Conservation (phyloP, 2,329 filamentous ascomycete genomes). For the Colletotrichum tofieldiae region DNA sequence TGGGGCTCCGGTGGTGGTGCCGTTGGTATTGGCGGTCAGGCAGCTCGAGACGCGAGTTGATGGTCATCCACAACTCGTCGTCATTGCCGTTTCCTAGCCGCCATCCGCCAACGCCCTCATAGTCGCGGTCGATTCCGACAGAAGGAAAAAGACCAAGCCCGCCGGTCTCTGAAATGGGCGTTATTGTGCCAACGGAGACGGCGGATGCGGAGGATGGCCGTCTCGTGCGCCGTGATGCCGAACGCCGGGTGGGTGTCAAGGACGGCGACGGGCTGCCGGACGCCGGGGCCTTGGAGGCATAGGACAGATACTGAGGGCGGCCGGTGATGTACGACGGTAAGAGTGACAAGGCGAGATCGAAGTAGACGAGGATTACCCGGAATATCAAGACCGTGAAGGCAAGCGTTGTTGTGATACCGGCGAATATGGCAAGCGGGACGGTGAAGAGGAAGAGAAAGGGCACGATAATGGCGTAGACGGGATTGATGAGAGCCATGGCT, state of each 20-base stretch:
- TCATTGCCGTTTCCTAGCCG: conserved; percentile 62
- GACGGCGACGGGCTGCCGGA: conserved; percentile 41
- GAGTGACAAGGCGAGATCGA: conserved; percentile 73
- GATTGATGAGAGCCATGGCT: conserved; percentile 68
- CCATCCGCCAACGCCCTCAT: conserved; percentile 74
- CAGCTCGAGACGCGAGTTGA: conserved; percentile 67
- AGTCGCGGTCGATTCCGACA: conserved; percentile 69
- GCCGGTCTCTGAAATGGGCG: conserved; percentile 48
- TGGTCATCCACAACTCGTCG: conserved; percentile 63
- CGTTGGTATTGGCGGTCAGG: conserved; percentile 59
- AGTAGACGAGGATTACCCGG: conserved; percentile 73
- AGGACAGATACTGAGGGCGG: conserved; percentile 51
- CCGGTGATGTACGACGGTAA: conserved; percentile 69
- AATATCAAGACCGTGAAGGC: conserved; percentile 75
- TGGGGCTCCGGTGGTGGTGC: conserved; percentile 62
- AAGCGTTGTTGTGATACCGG: conserved; percentile 74
- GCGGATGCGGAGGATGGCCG: conserved; percentile 33
- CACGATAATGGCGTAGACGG: conserved; percentile 70
- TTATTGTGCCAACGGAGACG: conserved; percentile 38
- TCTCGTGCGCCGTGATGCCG: conserved; percentile 28
- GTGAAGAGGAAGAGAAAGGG: conserved; percentile 76
- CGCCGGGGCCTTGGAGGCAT: conserved; percentile 47
- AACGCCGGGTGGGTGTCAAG: conserved; percentile 41
- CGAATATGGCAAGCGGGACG: conserved; percentile 74
- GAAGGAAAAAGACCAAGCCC: conserved; percentile 61